A percentile compares a stretch with the other conserved stretches of the same genome.
phyloP scores from a whole-genome alignment of 495 filamentous ascomycete genomes.

The Hyaloscypha bicolor region DNA sequence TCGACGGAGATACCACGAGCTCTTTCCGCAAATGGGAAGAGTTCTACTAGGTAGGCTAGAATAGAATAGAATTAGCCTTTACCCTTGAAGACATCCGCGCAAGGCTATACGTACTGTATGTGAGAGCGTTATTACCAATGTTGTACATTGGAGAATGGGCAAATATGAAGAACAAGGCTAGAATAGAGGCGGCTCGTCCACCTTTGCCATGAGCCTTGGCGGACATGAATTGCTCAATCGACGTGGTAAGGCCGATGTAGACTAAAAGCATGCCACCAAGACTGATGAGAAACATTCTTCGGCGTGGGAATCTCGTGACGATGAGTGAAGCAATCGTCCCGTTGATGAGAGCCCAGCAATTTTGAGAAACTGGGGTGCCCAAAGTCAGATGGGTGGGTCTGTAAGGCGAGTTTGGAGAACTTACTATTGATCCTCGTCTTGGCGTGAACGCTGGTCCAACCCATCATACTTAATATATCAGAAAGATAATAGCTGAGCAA shows the following conservation, averaged over 20 bases:
- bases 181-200: slow-evolving; percentile 11
- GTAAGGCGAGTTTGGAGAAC: slow-evolving; percentile 49
- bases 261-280: slow-evolving; percentile 52
- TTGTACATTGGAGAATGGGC: slow-evolving; percentile 65
- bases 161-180: slow-evolving; percentile 58
- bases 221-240: slow-evolving; percentile 21
- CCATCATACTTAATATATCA: slow-evolving; percentile 24
- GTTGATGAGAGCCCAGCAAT: slow-evolving; percentile 56
- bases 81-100: neutral
- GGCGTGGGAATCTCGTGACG: slow-evolving; percentile 54
- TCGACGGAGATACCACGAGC: slow-evolving; percentile 64
- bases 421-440: slow-evolving; percentile 22
- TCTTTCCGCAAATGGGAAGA: slow-evolving; percentile 64
- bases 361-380: slow-evolving; percentile 39
- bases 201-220: slow-evolving; percentile 38
- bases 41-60: slow-evolving; percentile 61
- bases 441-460: neutral
- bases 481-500: slow-evolving; percentile 43
- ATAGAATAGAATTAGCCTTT: neutral
- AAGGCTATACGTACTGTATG: slow-evolving; percentile 45
- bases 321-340: slow-evolving; percentile 57
- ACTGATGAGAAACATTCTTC: slow-evolving; percentile 55
- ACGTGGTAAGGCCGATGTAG: slow-evolving; percentile 57
- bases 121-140: slow-evolving; percentile 66
- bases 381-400: slow-evolving; percentile 43